phyloP scores from a whole-genome alignment of 2,329 filamentous ascomycete genomes.

The Calonectria pseudoreteaudii region DNA sequence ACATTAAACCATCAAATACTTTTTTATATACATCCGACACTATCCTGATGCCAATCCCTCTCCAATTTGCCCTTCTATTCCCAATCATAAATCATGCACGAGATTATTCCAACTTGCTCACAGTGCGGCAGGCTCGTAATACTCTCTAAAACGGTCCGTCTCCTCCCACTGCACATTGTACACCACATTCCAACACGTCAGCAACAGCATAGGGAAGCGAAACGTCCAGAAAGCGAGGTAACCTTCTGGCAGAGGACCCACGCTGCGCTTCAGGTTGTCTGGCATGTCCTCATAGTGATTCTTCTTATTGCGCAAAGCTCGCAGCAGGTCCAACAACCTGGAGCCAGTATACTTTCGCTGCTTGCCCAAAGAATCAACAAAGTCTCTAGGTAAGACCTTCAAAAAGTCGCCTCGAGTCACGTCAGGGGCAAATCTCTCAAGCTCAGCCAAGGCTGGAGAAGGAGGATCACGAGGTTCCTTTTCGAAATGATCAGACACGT shows the following conservation, averaged over 20 bases:
- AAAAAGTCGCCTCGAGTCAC: slow-evolving; percentile 82
- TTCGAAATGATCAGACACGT: slow-evolving; percentile 96
- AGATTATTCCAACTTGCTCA: slow-evolving; percentile 22
- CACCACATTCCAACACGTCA: slow-evolving; percentile 83
- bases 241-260: slow-evolving; percentile 81
- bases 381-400: slow-evolving; percentile 78
- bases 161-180: slow-evolving; percentile 73
- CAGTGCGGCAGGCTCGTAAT: slow-evolving; percentile 67
- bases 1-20: not conserved
- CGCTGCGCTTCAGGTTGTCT: slow-evolving; percentile 75
- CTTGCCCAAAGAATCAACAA: slow-evolving; percentile 90
- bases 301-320: slow-evolving; percentile 93
- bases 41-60: not conserved
- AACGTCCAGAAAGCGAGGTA: slow-evolving; percentile 88
- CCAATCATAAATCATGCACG: not conserved
- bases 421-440: slow-evolving; percentile 64
- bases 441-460: slow-evolving; percentile 71
- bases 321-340: slow-evolving; percentile 84
- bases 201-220: slow-evolving; percentile 81
- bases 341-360: slow-evolving; percentile 94
- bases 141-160: slow-evolving; percentile 77
- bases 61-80: not conserved
- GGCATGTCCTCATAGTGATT: slow-evolving; percentile 99
- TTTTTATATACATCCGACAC: slow-evolving; percentile 2
- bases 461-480: slow-evolving; percentile 89